Conservation (phyloP, 192 early-diverging fungal genomes). For the Coemansia sp. region DNA sequence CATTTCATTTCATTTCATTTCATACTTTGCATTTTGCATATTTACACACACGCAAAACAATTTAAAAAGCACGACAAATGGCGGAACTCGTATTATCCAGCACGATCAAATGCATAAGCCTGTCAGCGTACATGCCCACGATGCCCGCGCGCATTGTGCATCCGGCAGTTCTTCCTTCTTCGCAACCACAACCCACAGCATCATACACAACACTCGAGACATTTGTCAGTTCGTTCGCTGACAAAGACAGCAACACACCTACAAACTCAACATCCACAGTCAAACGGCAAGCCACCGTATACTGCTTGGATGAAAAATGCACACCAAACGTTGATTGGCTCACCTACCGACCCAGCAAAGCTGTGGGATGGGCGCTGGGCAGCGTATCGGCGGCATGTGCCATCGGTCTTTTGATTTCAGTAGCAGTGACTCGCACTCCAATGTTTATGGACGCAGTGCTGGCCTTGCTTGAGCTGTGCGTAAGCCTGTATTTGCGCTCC, state of each 20-base stretch:
- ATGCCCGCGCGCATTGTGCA: conserved; percentile 14
- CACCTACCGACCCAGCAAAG: conserved; percentile 14
- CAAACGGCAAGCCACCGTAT: conserved; percentile 1
- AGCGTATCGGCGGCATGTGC: conserved; percentile 2
- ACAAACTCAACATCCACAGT: background rate
- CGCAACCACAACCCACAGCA: background rate
- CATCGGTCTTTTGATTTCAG: conserved; percentile 6
- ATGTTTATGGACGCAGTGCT: conserved; percentile 27
- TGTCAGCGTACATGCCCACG: background rate
- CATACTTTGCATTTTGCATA: background rate
- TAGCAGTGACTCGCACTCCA: conserved; percentile 7
- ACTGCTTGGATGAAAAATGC: conserved; percentile 13
- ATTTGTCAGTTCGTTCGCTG: background rate
- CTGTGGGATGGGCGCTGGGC: conserved; percentile 20
- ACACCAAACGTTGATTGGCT: conserved; percentile 23
- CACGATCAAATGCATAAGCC: conserved; percentile 15
- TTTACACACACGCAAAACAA: background rate
- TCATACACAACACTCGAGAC: background rate
- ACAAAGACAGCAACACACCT: background rate
- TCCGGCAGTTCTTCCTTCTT: conserved; percentile 1
- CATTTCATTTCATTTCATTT: background rate
- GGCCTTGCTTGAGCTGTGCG: conserved; percentile 21
- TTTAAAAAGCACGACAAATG: background rate
- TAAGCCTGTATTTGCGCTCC: conserved; percentile 23
- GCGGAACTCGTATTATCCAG: background rate